Base-by-base conservation (phyloP, 2,329 filamentous ascomycete genomes). In the Venturia nashicola region DNA sequence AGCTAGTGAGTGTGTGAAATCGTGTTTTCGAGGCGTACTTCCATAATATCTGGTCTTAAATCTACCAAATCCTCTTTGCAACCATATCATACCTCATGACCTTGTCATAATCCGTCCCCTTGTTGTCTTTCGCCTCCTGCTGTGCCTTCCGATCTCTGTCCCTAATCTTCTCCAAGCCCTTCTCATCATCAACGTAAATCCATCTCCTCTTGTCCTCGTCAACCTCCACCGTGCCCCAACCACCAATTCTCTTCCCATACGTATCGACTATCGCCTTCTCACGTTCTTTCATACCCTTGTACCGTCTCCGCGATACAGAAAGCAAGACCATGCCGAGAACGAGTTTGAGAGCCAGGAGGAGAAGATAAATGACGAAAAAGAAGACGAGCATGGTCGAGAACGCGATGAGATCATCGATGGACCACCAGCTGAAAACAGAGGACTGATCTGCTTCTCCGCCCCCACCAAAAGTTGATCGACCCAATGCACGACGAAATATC, bases 31-130 rank as follows among this genome's bases (percentile, higher is more conserved):
- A 39, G 11, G 36, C 36, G 36, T 39, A 5, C 36, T 39, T 39
- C 1, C 3, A 7, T 11, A 7, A 39, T 3, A 7, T 39, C 36
- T 39, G 36, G 12, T 16, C 12, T 42, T 1, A 18, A 23, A 32
- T 39, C 70, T 76, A 97, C 94, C 94, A 99, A 70, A 99, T 99
- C 72, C 94, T 83, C 81, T 97, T 97, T 0, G 91, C 90, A 69
- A 91, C 87, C 94, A 97, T 97, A 72, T 91, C 91, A 77, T 97
- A 99, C 70, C 94, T 82, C 69, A 81, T 85, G 67, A 86, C 90
- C 72, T 77, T 85, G 71, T 81, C 88, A 75, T 85, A 84, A 72
- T 83, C 85, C 66, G 71, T 69, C 64, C 70, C 62, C 36, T 64
- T 61, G 48, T 57, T 36, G 44, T 60, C 62, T 64, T 54, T 63